Conservation (phyloP, 495 filamentous ascomycete species). For the Hypoxylon intermedium region DNA sequence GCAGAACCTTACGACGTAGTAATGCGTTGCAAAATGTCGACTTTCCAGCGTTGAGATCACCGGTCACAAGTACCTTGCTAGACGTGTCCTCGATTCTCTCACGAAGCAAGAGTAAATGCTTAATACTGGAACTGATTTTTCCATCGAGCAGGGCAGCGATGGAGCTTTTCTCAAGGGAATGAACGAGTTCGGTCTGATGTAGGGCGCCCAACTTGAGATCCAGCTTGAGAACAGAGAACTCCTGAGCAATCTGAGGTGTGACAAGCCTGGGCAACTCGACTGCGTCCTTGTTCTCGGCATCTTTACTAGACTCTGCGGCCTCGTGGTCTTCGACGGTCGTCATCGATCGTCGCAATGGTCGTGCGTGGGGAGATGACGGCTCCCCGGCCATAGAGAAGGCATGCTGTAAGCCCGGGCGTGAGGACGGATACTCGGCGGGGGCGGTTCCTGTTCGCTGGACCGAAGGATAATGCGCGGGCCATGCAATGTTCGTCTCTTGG, state of each 20-base stretch:
- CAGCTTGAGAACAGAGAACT: slow-evolving; percentile 93
- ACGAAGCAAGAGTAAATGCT: slow-evolving; percentile 82
- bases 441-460: slow-evolving; percentile 66
- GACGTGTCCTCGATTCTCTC: slow-evolving; percentile 97
- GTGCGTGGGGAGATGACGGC: slow-evolving; percentile 41
- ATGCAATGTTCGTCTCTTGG: slow-evolving; percentile 85
- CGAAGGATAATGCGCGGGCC: slow-evolving; percentile 95
- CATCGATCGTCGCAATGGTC: slow-evolving; percentile 71
- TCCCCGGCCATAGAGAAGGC: slow-evolving; percentile 56
- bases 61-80: slow-evolving; percentile 97
- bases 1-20: slow-evolving; percentile 87
- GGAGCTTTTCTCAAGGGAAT: slow-evolving; percentile 92
- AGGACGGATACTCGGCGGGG: slow-evolving; percentile 46
- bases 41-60: slow-evolving; percentile 96
- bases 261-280: slow-evolving; percentile 78
- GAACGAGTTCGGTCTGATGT: slow-evolving; percentile 88
- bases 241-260: slow-evolving; percentile 90
- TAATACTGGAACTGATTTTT: slow-evolving; percentile 90
- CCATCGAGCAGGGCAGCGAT: slow-evolving; percentile 90
- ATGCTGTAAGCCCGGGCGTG: slow-evolving; percentile 62
- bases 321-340: slow-evolving; percentile 70
- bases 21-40: slow-evolving; percentile 98
- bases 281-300: slow-evolving; percentile 62
- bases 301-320: slow-evolving; percentile 74
- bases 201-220: slow-evolving; percentile 88